phyloP scores from a whole-genome alignment of 169 alveolate genomes.

The Cryptosporidium andersoni region DNA sequence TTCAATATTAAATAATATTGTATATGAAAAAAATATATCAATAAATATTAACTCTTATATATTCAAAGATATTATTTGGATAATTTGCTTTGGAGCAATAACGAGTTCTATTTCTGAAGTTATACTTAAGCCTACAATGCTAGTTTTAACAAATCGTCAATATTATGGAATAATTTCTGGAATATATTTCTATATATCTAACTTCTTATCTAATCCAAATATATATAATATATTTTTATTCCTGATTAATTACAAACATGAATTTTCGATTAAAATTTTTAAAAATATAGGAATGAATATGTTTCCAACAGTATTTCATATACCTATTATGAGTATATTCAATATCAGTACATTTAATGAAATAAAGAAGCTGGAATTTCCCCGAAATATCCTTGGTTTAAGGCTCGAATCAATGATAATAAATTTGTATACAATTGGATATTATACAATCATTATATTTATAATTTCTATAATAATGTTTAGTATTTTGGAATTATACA shows the following conservation, averaged over 20 bases:
- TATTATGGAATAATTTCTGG: slow-evolving; percentile 29
- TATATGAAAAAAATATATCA: no score
- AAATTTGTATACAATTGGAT: slow-evolving; percentile 22
- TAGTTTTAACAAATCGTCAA: background rate
- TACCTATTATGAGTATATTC: slow-evolving; percentile 15
- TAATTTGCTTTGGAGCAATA: no score
- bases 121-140: slow-evolving; percentile 11
- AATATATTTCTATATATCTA: slow-evolving; percentile 6
- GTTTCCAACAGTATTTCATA: slow-evolving; percentile 42
- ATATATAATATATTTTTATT: slow-evolving; percentile 3
- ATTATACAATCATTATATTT: slow-evolving; percentile 1
- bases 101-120: background rate
- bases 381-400: background rate
- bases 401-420: slow-evolving; percentile 17
- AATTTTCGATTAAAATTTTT: background rate
- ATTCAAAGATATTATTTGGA: no score
- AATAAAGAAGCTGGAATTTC: background rate
- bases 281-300: slow-evolving; percentile 12
- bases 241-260: background rate
- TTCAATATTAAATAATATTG: no score
- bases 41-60: no score
- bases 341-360: background rate
- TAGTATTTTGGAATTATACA: background rate
- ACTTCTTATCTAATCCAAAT: slow-evolving; percentile 19
- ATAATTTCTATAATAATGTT: slow-evolving; percentile 3